Evolutionary conservation across 2,329 filamentous ascomycete genomes (phyloP).

Genomic region (Chrysosporium keratinophilum): DNA sequence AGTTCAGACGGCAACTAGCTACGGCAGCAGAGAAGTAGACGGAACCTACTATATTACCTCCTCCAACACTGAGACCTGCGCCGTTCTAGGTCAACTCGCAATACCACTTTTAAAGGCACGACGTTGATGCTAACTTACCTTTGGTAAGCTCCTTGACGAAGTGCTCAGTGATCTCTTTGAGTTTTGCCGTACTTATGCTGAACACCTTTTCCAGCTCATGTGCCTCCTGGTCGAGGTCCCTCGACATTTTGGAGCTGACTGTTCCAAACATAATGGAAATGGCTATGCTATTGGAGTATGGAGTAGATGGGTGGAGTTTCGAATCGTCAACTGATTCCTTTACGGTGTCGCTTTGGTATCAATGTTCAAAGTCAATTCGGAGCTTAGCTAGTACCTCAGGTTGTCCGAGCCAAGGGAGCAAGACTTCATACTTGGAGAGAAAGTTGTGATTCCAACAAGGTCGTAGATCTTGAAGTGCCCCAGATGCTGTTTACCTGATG

Average conservation of each 20-base stretch:
- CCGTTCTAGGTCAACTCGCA: background rate
- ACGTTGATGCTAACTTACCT: slow-evolving; percentile 42
- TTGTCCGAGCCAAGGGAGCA: no score
- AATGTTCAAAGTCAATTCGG: no score
- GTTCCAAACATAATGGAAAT: background rate
- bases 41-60: slow-evolving; percentile 85
- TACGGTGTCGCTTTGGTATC: no score
- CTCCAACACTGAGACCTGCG: slow-evolving; percentile 68
- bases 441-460: no score
- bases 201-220: slow-evolving; percentile 74
- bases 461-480: no score
- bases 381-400: no score
- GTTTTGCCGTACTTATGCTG: slow-evolving; percentile 62
- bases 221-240: slow-evolving; percentile 71
- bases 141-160: slow-evolving; percentile 83
- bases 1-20: background rate
- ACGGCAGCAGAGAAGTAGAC: background rate
- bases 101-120: slow-evolving; percentile 3
- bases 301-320: background rate
- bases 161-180: slow-evolving; percentile 82
- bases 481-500: no score
- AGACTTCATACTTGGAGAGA: no score
- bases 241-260: slow-evolving; percentile 59
- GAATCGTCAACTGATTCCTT: background rate
- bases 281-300: background rate